Percentiles rank a stretch among this genome's conserved stretches.
Evolutionary conservation across 2,329 filamentous ascomycete species (phyloP).

Genomic region (Dryadomyces quercus-mongolicae): DNA sequence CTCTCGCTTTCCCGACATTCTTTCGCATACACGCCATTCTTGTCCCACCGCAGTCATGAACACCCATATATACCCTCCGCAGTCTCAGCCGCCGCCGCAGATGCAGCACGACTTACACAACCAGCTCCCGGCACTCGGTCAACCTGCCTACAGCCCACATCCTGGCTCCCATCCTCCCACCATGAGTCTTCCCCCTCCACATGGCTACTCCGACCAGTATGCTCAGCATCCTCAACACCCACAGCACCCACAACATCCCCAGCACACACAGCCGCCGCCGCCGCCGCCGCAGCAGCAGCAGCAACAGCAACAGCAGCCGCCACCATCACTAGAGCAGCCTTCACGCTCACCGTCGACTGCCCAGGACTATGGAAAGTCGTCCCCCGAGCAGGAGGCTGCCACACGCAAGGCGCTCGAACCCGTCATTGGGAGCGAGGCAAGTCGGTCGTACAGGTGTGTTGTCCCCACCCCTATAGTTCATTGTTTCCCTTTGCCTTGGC

Average conservation of each 20-base stretch:
- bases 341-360: slow-evolving; percentile 4
- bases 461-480: background rate
- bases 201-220: slow-evolving; percentile 10
- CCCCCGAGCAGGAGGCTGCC: slow-evolving; percentile 11
- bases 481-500: background rate
- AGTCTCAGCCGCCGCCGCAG: slow-evolving; percentile 7
- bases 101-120: slow-evolving; percentile 10
- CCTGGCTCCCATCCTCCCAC: slow-evolving; percentile 7
- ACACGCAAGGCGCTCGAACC: slow-evolving; percentile 12
- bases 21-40: background rate
- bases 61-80: slow-evolving; percentile 7
- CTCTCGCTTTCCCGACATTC: background rate
- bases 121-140: slow-evolving; percentile 8
- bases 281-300: slow-evolving; percentile 1
- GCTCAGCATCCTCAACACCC: slow-evolving; percentile 2
- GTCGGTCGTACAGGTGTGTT: slow-evolving; percentile 12
- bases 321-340: background rate
- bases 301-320: slow-evolving; percentile 1
- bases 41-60: slow-evolving; percentile 7
- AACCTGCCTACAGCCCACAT: slow-evolving; percentile 5
- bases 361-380: slow-evolving; percentile 7
- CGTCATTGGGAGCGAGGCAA: slow-evolving; percentile 10
- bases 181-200: slow-evolving; percentile 10
- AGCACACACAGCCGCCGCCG: background rate
- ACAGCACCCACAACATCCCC: slow-evolving; percentile 1